Base-by-base conservation (phyloP, 1,284 basidiomycete genomes). In the Ceratobasidium papillatum region DNA sequence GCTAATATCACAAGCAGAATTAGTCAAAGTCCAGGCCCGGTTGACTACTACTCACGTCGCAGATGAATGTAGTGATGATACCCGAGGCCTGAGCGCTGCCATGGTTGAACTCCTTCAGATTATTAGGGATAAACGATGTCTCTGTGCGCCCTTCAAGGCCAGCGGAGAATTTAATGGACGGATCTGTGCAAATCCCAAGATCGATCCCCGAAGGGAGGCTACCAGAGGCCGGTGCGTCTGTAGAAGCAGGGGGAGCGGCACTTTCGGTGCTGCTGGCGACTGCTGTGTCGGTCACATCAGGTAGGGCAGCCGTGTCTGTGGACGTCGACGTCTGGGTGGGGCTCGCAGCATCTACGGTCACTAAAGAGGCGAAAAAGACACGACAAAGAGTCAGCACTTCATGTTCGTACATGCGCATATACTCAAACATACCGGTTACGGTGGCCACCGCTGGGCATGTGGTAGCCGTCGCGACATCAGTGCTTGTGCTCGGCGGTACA, bases 161-260 rank as follows among this genome's bases (percentile, higher is more conserved):
- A 30, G 66, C 68, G 34, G 58, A 76, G 47, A 78, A 78, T 51
- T 51, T 36, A 62, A 77, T 77, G n/a, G 69, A 68, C 5, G 76
- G 77, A 34, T 86, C 81, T 3, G 85, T 82, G 83, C 89, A 90
- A 82, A 14, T 88, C n/a, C 45, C 45, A 9, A 47, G 19, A 47
- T 47, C 5, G 19, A 49, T 56, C 34, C 22, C 51, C 3, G 65
- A 36, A 47, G 65, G 27, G 25, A 30, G 12, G 3, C 51, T 17
- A 54, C 32, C 34, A 43, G 51, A 12, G 27, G 45, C 4, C 8
- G 41, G 11, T 14, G 63, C 30, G 47, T 1, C 27, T 14, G 8
- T 45, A 47, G 5, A 4, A 30, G 63, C 63, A 51, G 43, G n/a
- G 2, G 43, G 41, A 2, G 63, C 22, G 8, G 22, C 45, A n/a